Evolutionary conservation across 2,329 filamentous ascomycete genomes (phyloP), one percentile per base, ranked within the genome.

Genomic region (Apiospora koreana): DNA sequence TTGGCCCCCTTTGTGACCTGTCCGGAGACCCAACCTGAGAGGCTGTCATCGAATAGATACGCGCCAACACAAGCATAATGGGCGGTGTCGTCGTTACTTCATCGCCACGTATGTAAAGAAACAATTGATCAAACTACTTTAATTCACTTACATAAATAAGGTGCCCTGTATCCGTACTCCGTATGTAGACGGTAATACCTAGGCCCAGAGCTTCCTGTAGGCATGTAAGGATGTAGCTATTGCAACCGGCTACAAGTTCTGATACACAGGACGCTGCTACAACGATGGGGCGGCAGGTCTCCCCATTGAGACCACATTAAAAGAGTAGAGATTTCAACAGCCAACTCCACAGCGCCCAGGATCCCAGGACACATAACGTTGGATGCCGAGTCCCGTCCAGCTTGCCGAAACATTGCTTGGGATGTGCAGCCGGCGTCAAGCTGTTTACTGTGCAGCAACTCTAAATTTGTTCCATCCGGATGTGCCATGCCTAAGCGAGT

Each of bases 371-470:
- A 38, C 31, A n/a, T 8, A n/a, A 62, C 21, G 54, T 62, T 62
- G 54, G 54, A 38, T 62, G 54, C 54, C 54, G 54, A 62, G 54
- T 62, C 31, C 54, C 54, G 54, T 62, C 28, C 18, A 38, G 54
- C 54, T 9, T 62, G 54, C 54, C 54, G 31, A 62, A 62, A 62
- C 54, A 38, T 38, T 62, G 31, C 28, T 38, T 62, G 54, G 54
- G 9, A 62, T 38, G 54, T 62, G 31, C 54, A 38, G 28, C 54
- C 31, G 28, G 54, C 28, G 31, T 62, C 31, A 38, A 62, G 54
- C 54, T 62, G 54, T 62, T 62, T 62, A 21, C 54, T 62, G 54
- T 62, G 54, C 54, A 38, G 28, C 31, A 62, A 62, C 54, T 38
- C 54, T 62, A 62, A 35, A 38, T 38, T 28, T 7, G 31, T 62